phyloP scores from a whole-genome alignment of 306 rosid species.

The Dryas alaskensis region DNA sequence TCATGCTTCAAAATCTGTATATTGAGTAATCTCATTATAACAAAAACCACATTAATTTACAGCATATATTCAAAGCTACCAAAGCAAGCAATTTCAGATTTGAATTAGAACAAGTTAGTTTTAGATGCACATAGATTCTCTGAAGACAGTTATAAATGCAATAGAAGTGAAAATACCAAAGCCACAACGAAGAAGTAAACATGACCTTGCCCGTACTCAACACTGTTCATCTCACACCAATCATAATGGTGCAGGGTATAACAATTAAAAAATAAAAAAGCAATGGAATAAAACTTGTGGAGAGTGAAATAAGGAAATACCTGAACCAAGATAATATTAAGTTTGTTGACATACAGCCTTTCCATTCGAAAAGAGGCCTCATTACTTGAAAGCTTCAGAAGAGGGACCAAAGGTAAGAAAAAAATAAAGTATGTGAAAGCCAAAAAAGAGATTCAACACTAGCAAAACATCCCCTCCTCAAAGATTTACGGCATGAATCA shows the following conservation, averaged over 20 bases:
- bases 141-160: background rate
- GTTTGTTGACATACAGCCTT: slow-evolving; percentile 96
- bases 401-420: slow-evolving; percentile 25
- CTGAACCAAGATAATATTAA: slow-evolving; percentile 96
- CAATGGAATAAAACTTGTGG: background rate
- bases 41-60: background rate
- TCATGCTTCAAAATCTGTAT: slow-evolving; percentile 94
- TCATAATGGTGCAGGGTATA: background rate
- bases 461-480: background rate
- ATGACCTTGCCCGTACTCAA: background rate
- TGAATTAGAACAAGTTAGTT: background rate
- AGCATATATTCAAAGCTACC: background rate
- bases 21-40: slow-evolving; percentile 8
- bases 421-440: background rate
- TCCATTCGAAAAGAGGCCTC: slow-evolving; percentile 83
- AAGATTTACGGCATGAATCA: background rate
- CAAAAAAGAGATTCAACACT: background rate
- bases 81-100: background rate
- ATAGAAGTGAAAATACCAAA: background rate
- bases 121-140: background rate
- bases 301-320: slow-evolving; percentile 29
- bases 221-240: background rate
- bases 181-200: background rate
- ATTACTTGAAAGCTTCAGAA: slow-evolving; percentile 70
- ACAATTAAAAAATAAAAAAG: background rate